Conservation (phyloP, 2,329 filamentous ascomycete species). For the Phyllosticta citrichinensis region DNA sequence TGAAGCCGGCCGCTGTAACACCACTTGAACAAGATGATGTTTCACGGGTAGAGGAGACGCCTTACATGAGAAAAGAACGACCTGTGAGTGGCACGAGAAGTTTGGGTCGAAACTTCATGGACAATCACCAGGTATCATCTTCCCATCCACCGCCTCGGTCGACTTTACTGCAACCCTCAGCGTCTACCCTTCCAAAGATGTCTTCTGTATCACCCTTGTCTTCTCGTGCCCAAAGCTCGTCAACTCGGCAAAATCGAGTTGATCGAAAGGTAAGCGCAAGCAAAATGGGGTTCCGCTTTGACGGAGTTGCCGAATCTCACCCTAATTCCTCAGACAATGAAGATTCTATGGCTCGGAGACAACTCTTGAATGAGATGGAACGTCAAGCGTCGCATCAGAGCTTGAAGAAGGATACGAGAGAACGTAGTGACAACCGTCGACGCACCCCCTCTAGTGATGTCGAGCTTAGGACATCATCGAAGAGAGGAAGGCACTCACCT, state of each 20-base stretch:
- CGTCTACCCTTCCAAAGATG: background rate
- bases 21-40: background rate
- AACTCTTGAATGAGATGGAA: conserved; percentile 4
- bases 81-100: background rate
- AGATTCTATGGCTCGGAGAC: background rate
- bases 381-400: background rate
- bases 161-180: background rate
- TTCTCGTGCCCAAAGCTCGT: no score
- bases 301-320: background rate
- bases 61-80: background rate
- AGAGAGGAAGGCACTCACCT: background rate
- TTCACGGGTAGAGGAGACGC: background rate
- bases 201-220: background rate
- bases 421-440: background rate
- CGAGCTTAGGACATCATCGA: background rate
- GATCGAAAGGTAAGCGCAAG: background rate
- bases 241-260: no score
- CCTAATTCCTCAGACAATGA: background rate
- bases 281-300: background rate
- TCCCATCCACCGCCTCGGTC: background rate
- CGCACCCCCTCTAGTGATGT: background rate
- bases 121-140: background rate
- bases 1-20: background rate
- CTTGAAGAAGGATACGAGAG: background rate
- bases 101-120: background rate